phyloP scores from a whole-genome alignment of 306 rosid genomes.

The Myrica gale region DNA sequence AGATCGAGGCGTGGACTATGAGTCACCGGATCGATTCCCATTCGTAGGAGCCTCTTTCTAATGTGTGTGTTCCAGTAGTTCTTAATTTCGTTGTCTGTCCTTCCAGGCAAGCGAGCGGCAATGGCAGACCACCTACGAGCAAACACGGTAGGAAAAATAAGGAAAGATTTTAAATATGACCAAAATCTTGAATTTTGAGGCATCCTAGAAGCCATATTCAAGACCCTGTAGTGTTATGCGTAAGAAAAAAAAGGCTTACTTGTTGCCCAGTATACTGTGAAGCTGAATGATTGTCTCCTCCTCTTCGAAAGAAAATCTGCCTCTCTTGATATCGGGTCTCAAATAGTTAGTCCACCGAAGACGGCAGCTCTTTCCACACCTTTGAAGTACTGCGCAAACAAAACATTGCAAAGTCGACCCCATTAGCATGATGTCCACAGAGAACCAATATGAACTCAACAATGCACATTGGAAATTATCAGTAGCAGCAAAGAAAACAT shows the following conservation, averaged over 20 bases:
- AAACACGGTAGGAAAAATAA: background rate
- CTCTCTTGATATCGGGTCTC: conserved; percentile 90
- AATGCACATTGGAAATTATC: background rate
- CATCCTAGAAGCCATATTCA: background rate
- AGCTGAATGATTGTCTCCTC: conserved; percentile 94
- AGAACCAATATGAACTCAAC: background rate
- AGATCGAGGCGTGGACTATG: conserved; percentile 81
- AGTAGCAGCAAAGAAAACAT: background rate
- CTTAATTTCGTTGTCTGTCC: conserved; percentile 92
- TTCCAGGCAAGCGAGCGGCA: conserved; percentile 86
- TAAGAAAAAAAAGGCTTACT: conserved; percentile 38
- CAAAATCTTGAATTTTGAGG: background rate
- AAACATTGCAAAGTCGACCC: background rate
- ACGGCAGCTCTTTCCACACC: conserved; percentile 98
- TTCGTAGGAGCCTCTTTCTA: conserved; percentile 75
- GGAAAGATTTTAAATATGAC: background rate
- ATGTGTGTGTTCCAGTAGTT: conserved; percentile 98
- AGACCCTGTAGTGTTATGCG: too few relatives aligned
- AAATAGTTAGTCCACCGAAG: conserved; percentile 97
- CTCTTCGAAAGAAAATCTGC: conserved; percentile 84
- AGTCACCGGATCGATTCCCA: conserved; percentile 97
- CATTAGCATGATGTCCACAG: background rate
- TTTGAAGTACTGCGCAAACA: conserved; percentile 57
- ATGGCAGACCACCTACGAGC: conserved; percentile 82
- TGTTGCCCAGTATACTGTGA: conserved; percentile 84